Evolutionary conservation across 768 basidiomycete genomes (phyloP), one percentile per base, ranked within the genome.

Genomic region (Nidula microcarpa): DNA sequence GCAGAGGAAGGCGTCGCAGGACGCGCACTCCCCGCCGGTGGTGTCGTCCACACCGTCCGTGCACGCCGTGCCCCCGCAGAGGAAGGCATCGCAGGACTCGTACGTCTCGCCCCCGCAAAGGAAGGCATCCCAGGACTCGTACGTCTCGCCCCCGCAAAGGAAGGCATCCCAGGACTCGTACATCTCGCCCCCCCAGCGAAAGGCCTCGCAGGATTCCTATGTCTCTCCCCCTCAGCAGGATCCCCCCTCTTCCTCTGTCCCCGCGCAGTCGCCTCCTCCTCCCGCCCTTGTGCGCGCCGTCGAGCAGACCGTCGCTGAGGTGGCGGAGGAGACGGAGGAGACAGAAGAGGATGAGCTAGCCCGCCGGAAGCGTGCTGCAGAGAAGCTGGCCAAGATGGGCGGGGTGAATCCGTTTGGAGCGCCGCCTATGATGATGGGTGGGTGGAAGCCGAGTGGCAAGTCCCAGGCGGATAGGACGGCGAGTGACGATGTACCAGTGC

Each of bases 281-380:
- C 16, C 39, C 16, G 39, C 39, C 16, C 39, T 3, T 5, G 39
- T 13, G 39, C 13, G 39, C 11, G 14, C 44, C 10, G 44, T 23
- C 44, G 44, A 46, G 23, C 13, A 16, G 16, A 10, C 44, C 10
- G 44, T 23, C 44, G 44, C 13, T 14, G 44, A 46, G 44, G 18
- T 17, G 9, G 44, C 18, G 33, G 32, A 41, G 16, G 57, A 61
- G 13, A n/a, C 23, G 23, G 44, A 11, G 13, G 44, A 46, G 23
- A 48, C 68, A 16, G 80, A 75, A 35, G 75, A 75, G 46, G 78
- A 76, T 6, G 79, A 80, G 48, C 72, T 64, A 54, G 64, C 68
- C 1, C 70, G 74, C 35, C 68, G 71, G 30, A 70, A 71, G 45
- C 75, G 75, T 45, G 74, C 81, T 16, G 74, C 78, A 33, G 76